A percentile compares a stretch with the other conserved stretches of the same genome.
phyloP scores from a whole-genome alignment of 495 filamentous ascomycete species.

The Achaetomiella virescens region DNA sequence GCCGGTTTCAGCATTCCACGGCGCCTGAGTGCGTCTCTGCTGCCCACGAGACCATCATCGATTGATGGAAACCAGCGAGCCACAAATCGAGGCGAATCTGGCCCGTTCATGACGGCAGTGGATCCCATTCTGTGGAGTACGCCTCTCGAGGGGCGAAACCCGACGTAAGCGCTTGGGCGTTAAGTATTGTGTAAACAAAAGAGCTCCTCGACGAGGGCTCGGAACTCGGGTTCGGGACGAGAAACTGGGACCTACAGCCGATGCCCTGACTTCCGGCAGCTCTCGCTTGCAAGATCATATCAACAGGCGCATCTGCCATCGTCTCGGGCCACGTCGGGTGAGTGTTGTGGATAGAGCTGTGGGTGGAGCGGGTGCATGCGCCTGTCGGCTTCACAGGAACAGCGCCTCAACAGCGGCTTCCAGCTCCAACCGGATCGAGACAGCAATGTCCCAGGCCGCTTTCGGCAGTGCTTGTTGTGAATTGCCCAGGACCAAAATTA shows the following conservation, averaged over 20 bases:
- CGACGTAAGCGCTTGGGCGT: neutral
- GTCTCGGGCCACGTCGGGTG: slow-evolving; percentile 28
- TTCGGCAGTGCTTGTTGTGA: slow-evolving; percentile 29
- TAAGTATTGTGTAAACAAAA: neutral
- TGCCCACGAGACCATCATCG: slow-evolving; percentile 4
- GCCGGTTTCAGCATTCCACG: slow-evolving; percentile 24
- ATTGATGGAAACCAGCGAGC: neutral
- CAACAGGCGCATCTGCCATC: slow-evolving; percentile 7
- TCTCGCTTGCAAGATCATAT: neutral
- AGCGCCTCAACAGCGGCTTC: slow-evolving; percentile 8
- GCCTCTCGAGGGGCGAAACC: neutral
- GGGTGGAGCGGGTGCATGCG: slow-evolving; percentile 2
- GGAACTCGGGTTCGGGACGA: neutral
- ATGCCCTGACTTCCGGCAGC: neutral
- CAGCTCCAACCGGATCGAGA: slow-evolving; percentile 14
- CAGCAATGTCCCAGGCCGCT: slow-evolving; percentile 23
- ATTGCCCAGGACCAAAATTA: slow-evolving; percentile 31
- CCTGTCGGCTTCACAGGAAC: slow-evolving; percentile 5
- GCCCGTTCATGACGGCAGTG: neutral
- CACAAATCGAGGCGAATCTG: neutral
- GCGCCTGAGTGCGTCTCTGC: slow-evolving; percentile 10
- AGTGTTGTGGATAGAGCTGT: slow-evolving; percentile 12
- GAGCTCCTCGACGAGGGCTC: neutral
- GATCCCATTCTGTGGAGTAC: neutral
- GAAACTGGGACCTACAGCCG: neutral